Conservation (phyloP, 345 rosid genomes). For the Trapa incisa region DNA sequence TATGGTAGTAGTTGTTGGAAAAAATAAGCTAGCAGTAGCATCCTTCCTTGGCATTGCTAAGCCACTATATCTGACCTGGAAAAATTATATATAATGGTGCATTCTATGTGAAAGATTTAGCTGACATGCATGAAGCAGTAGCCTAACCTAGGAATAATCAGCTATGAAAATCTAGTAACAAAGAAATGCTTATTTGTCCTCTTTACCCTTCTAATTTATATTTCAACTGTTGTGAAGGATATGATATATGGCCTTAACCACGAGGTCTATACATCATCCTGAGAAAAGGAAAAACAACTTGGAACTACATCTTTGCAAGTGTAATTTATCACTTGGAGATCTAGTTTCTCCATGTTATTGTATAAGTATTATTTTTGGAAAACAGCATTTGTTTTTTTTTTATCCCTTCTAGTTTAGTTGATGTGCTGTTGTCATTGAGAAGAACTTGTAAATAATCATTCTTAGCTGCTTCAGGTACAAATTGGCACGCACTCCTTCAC, state of each 20-base stretch:
- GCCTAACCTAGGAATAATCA: background rate
- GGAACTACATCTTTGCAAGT: background rate
- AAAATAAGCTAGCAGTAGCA: too few relatives aligned
- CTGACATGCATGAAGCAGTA: background rate
- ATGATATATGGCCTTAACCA: background rate
- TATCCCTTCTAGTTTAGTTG: background rate
- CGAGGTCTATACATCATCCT: background rate
- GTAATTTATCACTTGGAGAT: background rate
- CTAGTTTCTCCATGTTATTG: background rate
- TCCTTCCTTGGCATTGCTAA: background rate
- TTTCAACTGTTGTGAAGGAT: background rate
- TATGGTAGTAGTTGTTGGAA: too few relatives aligned
- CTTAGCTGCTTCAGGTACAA: slow-evolving; percentile 50
- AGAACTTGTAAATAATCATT: background rate
- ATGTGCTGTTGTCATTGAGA: background rate
- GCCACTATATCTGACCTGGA: background rate
- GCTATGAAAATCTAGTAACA: background rate
- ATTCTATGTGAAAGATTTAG: background rate
- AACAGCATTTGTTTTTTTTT: background rate
- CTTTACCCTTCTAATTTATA: background rate
- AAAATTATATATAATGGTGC: background rate
- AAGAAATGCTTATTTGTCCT: background rate
- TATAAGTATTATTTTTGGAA: background rate
- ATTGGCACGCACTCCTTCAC: slow-evolving; percentile 94
- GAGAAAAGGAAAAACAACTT: background rate